Percentiles rank a stretch among this genome's conserved stretches.
Evolutionary conservation across 768 basidiomycete genomes (phyloP).

Genomic region (Favolaschia claudopus): DNA sequence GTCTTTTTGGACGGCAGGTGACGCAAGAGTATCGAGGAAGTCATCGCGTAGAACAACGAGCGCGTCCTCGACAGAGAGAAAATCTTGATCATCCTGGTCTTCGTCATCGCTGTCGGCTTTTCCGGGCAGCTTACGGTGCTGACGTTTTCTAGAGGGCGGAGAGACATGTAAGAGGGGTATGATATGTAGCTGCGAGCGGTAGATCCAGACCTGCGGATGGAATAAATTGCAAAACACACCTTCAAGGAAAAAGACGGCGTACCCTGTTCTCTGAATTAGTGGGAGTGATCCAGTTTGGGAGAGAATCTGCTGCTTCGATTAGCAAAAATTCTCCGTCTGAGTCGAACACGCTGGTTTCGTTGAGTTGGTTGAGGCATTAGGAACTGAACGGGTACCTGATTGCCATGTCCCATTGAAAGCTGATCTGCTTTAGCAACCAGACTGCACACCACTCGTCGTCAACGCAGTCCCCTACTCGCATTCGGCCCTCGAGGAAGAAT

Average conservation of each 20-base stretch:
- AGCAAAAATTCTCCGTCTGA: conserved; percentile 95
- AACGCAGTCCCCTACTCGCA: conserved; percentile 95
- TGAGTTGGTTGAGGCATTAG: conserved; percentile 5
- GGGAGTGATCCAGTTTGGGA: conserved; percentile 93
- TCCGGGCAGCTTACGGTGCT: conserved; percentile 53
- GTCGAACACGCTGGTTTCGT: conserved; percentile 70
- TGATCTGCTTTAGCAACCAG: conserved; percentile 85
- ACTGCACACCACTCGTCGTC: conserved; percentile 98
- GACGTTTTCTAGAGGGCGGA: conserved; percentile 61
- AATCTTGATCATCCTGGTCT: conserved; percentile 55
- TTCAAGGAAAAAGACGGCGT: conserved; percentile 46
- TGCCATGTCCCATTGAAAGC: conserved; percentile 78
- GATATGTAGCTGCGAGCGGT: conserved; percentile 83
- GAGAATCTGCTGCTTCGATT: conserved; percentile 91
- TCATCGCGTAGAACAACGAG: conserved; percentile 66
- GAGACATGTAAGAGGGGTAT: conserved; percentile 83
- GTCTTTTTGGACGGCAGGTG: conserved; percentile 62
- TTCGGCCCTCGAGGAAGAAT: conserved; percentile 80
- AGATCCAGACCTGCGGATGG: conserved; percentile 86
- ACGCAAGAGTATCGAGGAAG: conserved; percentile 63
- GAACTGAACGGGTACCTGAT: conserved; percentile 65
- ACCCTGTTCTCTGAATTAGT: conserved; percentile 93
- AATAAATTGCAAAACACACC: conserved; percentile 41
- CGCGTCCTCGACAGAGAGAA: conserved; percentile 68
- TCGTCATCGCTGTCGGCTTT: conserved; percentile 60